Evolutionary conservation across 495 filamentous ascomycete genomes (phyloP).

Genomic region (Penicillium canariense): DNA sequence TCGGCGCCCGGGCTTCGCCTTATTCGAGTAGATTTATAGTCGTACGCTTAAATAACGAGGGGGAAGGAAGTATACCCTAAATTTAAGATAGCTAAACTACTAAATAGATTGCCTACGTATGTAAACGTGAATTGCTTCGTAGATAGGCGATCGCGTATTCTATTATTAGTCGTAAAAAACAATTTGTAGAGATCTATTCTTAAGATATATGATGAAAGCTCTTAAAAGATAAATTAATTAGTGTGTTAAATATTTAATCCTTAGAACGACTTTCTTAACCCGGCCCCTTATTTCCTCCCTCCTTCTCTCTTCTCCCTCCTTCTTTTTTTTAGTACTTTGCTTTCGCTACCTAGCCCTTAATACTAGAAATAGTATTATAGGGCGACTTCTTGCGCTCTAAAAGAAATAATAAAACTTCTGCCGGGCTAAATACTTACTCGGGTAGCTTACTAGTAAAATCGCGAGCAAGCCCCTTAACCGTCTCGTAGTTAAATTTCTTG

Average conservation of each 20-base stretch:
- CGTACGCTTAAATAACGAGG: not conserved
- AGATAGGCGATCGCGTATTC: not conserved
- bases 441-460: slow-evolving; percentile 17
- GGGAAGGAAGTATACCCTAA: not conserved
- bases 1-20: not conserved
- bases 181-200: slow-evolving; percentile 2
- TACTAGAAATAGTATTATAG: slow-evolving; percentile 14
- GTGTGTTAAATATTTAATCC: slow-evolving; percentile 6
- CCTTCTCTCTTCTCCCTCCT: not conserved
- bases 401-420: slow-evolving; percentile 19
- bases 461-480: not conserved
- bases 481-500: slow-evolving; percentile 4
- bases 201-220: slow-evolving; percentile 7
- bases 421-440: slow-evolving; percentile 20
- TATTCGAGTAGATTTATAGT: not conserved
- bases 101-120: not conserved
- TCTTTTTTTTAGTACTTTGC: not conserved
- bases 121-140: not conserved
- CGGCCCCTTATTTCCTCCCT: not conserved
- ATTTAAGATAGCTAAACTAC: not conserved
- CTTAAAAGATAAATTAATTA: slow-evolving; percentile 11
- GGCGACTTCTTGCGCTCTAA: slow-evolving; percentile 6
- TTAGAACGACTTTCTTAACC: slow-evolving; percentile 1
- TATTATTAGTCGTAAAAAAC: slow-evolving; percentile 2
- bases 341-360: slow-evolving; percentile 14